These are phyloP conservation scores for Vigna angularis DNA, from an alignment of 306 rosid species.

Conservation along the genomic window DNA sequence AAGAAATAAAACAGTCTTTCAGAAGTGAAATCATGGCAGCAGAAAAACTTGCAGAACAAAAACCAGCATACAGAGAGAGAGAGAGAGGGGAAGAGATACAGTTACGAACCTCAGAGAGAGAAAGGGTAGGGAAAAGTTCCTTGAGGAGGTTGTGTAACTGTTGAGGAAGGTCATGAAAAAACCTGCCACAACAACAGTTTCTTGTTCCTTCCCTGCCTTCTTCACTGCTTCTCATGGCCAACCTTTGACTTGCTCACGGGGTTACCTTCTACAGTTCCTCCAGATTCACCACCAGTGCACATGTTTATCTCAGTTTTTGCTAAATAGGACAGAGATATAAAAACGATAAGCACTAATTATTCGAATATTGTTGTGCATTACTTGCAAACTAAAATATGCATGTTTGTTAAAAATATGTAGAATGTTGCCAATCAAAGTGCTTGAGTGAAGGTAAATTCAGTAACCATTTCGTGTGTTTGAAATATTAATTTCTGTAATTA, in stretches of 20 bases:
- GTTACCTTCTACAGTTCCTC: conserved; percentile 54
- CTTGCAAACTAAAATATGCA: neutral
- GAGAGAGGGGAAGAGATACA: neutral
- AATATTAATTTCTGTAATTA: neutral
- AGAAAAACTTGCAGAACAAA: neutral
- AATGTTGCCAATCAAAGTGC: neutral
- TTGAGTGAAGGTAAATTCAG: neutral
- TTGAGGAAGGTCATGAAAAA: conserved; percentile 42
- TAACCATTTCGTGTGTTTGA: conserved; percentile 5
- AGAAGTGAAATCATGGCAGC: neutral
- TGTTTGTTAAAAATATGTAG: neutral
- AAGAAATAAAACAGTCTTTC: neutral
- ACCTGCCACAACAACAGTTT: conserved; percentile 2
- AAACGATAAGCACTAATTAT: neutral
- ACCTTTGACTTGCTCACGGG: conserved; percentile 43
- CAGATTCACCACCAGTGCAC: conserved; percentile 73
- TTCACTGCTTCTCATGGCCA: conserved; percentile 43
- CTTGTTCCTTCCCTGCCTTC: neutral
- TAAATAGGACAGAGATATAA: neutral
- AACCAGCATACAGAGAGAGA: neutral
- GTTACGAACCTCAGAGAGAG: conserved; percentile 63
- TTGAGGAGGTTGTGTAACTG: conserved; percentile 37
- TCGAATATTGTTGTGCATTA: too few species aligned
- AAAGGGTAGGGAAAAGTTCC: conserved; percentile 47
- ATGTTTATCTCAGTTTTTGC: conserved; percentile 51